A percentile compares a stretch with the other conserved stretches of the same genome.
Conservation (phyloP, 768 basidiomycete genomes). For the Calocera cornea region DNA sequence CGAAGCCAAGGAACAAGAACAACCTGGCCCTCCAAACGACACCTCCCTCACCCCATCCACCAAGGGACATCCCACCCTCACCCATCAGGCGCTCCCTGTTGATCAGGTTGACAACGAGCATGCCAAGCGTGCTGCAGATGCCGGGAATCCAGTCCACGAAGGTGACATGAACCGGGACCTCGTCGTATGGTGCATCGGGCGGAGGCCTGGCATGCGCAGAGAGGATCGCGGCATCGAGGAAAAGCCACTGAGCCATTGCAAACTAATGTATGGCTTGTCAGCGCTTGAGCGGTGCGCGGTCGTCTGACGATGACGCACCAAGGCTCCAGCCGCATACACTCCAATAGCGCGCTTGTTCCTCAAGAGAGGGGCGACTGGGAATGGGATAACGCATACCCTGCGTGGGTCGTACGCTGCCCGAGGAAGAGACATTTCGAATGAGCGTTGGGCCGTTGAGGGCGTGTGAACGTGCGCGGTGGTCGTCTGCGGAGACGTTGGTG, state of each 20-base stretch:
- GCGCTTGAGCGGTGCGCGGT: not conserved
- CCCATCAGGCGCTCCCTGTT: constrained; percentile 82
- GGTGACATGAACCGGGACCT: constrained; percentile 63
- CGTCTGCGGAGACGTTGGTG: not conserved
- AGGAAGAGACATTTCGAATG: constrained; percentile 35
- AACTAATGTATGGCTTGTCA: constrained; percentile 44
- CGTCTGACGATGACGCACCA: constrained; percentile 43
- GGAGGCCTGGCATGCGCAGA: constrained; percentile 76
- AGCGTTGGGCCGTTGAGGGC: not conserved
- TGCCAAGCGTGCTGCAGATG: constrained; percentile 81
- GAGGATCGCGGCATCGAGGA: constrained; percentile 83
- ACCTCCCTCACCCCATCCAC: constrained; percentile 51
- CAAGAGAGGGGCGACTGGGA: constrained; percentile 56
- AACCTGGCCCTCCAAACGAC: constrained; percentile 86
- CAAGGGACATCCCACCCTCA: constrained; percentile 44
- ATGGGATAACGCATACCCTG: constrained; percentile 74
- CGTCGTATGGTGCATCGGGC: constrained; percentile 52
- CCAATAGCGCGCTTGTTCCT: constrained; percentile 71
- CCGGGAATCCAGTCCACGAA: constrained; percentile 99
- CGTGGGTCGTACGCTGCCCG: constrained; percentile 72
- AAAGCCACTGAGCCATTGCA: constrained; percentile 87
- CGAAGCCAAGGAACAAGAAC: constrained; percentile 88
- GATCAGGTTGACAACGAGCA: constrained; percentile 83
- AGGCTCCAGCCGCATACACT: constrained; percentile 79
- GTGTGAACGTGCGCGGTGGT: not conserved